These are phyloP conservation scores for Eimeria mitis DNA, from an alignment of 169 alveolate genomes.

Conservation along the genomic window DNA sequence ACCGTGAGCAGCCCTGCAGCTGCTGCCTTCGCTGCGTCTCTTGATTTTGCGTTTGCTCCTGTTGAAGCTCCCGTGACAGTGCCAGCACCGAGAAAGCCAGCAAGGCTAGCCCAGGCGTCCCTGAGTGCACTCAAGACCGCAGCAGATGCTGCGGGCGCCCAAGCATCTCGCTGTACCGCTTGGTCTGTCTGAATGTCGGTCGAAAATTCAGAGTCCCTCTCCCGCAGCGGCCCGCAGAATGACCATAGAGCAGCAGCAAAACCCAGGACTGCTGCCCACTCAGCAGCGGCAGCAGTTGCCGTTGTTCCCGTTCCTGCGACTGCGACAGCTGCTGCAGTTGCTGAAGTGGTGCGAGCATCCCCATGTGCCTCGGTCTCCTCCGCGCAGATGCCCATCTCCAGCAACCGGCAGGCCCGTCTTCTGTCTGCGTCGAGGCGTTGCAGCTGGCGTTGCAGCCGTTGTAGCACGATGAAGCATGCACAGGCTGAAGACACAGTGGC, in stretches of 20 bases:
- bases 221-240: constrained; percentile 18
- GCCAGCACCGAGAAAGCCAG: constrained; percentile 12
- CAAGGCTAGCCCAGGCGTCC: constrained; percentile 42
- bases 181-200: not conserved
- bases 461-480: constrained; percentile 35
- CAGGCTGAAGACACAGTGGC: constrained; percentile 76
- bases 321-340: not conserved
- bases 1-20: constrained; percentile 37
- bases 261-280: constrained; percentile 56
- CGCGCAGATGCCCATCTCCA: constrained; percentile 12
- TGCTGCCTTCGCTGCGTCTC: constrained; percentile 33
- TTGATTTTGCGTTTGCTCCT: constrained; percentile 8
- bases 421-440: constrained; percentile 24
- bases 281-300: constrained; percentile 58
- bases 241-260: constrained; percentile 61
- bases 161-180: not conserved
- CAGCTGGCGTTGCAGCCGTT: constrained; percentile 76
- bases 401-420: not conserved
- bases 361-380: not conserved
- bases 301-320: not conserved
- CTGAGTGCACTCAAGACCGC: constrained; percentile 19
- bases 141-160: constrained; percentile 11
- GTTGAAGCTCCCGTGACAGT: not conserved
- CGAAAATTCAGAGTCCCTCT: not conserved
- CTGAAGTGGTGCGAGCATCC: not conserved